Conservation (phyloP, 148 eudicot species). For the Rhododendron kiyosumense region DNA sequence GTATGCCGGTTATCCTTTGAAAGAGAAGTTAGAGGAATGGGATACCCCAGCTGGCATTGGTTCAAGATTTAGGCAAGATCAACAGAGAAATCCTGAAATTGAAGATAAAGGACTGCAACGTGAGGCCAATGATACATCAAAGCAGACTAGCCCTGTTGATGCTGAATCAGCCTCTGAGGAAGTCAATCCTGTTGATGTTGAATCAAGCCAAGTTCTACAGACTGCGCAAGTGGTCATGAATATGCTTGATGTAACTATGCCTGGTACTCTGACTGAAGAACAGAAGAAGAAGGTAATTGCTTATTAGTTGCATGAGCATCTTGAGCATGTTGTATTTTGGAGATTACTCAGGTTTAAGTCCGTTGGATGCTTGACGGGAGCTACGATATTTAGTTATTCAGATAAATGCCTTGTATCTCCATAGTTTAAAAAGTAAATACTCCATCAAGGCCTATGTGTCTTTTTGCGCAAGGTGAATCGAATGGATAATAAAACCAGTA, state of each 20-base stretch:
- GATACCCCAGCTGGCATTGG: constrained; percentile 16
- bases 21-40: constrained; percentile 24
- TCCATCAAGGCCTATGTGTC: neutral
- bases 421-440: neutral
- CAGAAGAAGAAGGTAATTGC: constrained; percentile 67
- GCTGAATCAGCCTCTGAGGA: constrained; percentile 24
- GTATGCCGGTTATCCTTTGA: constrained; percentile 19
- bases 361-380: neutral
- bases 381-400: neutral
- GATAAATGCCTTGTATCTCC: neutral
- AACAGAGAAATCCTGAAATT: constrained; percentile 14
- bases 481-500: neutral
- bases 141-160: constrained; percentile 26
- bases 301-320: neutral
- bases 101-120: constrained; percentile 22
- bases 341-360: neutral
- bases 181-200: constrained; percentile 34
- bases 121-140: constrained; percentile 16
- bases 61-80: constrained; percentile 24
- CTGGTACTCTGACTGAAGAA: constrained; percentile 71
- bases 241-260: constrained; percentile 90
- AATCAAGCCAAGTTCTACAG: constrained; percentile 64
- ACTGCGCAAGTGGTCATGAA: constrained; percentile 79
- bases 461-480: neutral
- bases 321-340: neutral